Evolutionary conservation across 2,329 filamentous ascomycete genomes (phyloP).

Genomic region (Colletotrichum shisoi): DNA sequence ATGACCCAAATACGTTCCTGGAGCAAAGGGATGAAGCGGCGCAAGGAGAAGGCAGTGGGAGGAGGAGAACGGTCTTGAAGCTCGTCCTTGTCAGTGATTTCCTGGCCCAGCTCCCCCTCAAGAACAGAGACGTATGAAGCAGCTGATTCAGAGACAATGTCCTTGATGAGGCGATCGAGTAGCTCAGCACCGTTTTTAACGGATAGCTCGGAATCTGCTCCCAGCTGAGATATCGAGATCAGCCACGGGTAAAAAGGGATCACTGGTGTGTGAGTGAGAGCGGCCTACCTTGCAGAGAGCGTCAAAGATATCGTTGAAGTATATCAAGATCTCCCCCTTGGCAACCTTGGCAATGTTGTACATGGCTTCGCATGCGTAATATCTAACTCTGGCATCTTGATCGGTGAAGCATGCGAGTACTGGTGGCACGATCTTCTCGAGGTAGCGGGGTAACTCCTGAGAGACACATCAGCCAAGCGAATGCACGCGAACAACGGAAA

Average conservation of each 20-base stretch:
- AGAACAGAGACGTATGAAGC: slow-evolving; percentile 93
- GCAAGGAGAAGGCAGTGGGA: slow-evolving; percentile 89
- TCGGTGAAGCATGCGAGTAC: slow-evolving; percentile 97
- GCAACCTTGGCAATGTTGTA: slow-evolving; percentile 99
- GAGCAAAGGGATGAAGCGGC: slow-evolving; percentile 88
- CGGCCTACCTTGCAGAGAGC: slow-evolving; percentile 84
- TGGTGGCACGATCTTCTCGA: slow-evolving; percentile 93
- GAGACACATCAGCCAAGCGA: background rate
- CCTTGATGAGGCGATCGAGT: slow-evolving; percentile 91
- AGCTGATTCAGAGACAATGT: slow-evolving; percentile 94
- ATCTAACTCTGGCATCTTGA: slow-evolving; percentile 94
- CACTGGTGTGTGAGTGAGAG: background rate
- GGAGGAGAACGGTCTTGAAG: slow-evolving; percentile 53
- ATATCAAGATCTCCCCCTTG: slow-evolving; percentile 94
- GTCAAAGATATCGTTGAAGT: slow-evolving; percentile 99
- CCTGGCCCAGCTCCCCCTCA: slow-evolving; percentile 62
- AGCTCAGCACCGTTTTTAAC: slow-evolving; percentile 98
- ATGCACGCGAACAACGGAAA: background rate
- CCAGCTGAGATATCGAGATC: slow-evolving; percentile 66
- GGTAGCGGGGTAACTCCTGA: slow-evolving; percentile 88
- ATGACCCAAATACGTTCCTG: slow-evolving; percentile 94
- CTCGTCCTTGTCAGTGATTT: slow-evolving; percentile 55
- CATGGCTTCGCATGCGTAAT: slow-evolving; percentile 99
- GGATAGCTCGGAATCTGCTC: slow-evolving; percentile 92
- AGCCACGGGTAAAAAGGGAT: slow-evolving; percentile 10